Conservation (phyloP, 2,329 filamentous ascomycete genomes). For the Fusarium xylarioides region DNA sequence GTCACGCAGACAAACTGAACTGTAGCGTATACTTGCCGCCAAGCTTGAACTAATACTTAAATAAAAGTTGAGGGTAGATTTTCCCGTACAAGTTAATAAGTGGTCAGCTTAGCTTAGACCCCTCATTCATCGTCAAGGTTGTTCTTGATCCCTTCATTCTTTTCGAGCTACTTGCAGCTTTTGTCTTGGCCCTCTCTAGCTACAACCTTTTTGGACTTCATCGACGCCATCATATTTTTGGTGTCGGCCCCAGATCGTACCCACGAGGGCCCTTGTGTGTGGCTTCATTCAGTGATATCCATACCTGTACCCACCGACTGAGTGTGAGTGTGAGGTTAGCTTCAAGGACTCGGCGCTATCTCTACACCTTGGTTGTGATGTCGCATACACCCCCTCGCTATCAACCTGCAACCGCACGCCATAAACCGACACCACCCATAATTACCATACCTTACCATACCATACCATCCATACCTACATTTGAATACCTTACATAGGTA, state of each 20-base stretch:
- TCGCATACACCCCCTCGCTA: slow-evolving; percentile 28
- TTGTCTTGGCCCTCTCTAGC: slow-evolving; percentile 25
- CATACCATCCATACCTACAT: slow-evolving; percentile 2
- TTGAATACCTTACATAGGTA: slow-evolving; percentile 17
- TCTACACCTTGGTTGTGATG: slow-evolving; percentile 26
- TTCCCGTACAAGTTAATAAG: background rate
- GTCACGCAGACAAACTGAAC: slow-evolving; percentile 13
- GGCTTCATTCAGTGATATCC: slow-evolving; percentile 14
- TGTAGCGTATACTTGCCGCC: slow-evolving; percentile 17
- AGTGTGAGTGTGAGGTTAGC: slow-evolving; percentile 12
- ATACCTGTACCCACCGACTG: slow-evolving; percentile 6
- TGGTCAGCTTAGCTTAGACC: slow-evolving; percentile 12
- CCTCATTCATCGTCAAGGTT: slow-evolving; percentile 29
- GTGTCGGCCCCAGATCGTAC: slow-evolving; percentile 34
- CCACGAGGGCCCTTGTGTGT: slow-evolving; percentile 21
- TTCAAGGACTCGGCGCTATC: slow-evolving; percentile 29
- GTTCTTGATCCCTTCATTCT: slow-evolving; percentile 10
- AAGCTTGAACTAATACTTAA: slow-evolving; percentile 13
- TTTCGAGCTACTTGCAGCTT: slow-evolving; percentile 30
- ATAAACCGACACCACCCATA: slow-evolving; percentile 39
- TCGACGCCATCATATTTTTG: slow-evolving; percentile 33
- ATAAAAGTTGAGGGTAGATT: slow-evolving; percentile 3
- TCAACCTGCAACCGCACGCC: slow-evolving; percentile 34
- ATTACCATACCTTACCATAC: background rate
- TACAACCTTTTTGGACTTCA: slow-evolving; percentile 34